Percentiles rank a stretch among this genome's conserved stretches.
Conservation (phyloP, 2,329 filamentous ascomycete species). For the Cytospora piceae region DNA sequence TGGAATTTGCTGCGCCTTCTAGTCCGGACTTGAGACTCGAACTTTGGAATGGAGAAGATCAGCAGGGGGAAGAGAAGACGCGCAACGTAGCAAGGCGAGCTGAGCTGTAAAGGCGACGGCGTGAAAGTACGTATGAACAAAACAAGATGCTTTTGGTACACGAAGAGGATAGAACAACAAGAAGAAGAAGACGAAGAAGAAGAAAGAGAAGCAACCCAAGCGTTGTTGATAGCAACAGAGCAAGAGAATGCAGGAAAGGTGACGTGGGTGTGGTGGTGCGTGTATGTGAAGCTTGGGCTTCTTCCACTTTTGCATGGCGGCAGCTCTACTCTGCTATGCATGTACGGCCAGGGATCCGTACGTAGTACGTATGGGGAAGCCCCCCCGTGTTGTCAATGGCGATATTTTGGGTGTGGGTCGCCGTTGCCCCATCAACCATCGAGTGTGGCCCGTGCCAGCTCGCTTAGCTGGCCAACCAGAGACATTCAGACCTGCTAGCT, state of each 20-base stretch:
- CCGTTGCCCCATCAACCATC: slow-evolving; percentile 19
- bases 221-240: slow-evolving; percentile 13
- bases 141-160: slow-evolving; percentile 18
- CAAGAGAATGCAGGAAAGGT: not conserved
- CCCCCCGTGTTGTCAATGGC: slow-evolving; percentile 12
- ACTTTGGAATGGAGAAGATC: slow-evolving; percentile 4
- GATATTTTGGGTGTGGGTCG: slow-evolving; percentile 20
- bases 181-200: slow-evolving; percentile 8
- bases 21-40: slow-evolving; percentile 1
- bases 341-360: not conserved
- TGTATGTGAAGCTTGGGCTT: not conserved
- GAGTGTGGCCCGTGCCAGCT: slow-evolving; percentile 6
- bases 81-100: slow-evolving; percentile 2
- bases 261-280: not conserved
- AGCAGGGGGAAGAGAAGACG: slow-evolving; percentile 10
- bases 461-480: slow-evolving; percentile 17
- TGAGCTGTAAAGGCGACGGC: not conserved
- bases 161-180: slow-evolving; percentile 11
- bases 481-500: no score
- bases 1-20: slow-evolving; percentile 15
- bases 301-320: not conserved
- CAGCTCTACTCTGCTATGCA: not conserved
- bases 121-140: slow-evolving; percentile 18
- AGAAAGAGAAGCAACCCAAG: not conserved
- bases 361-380: not conserved